phyloP scores from a whole-genome alignment of 73 alveolate genomes.

The Symbiodinium pilosum region DNA sequence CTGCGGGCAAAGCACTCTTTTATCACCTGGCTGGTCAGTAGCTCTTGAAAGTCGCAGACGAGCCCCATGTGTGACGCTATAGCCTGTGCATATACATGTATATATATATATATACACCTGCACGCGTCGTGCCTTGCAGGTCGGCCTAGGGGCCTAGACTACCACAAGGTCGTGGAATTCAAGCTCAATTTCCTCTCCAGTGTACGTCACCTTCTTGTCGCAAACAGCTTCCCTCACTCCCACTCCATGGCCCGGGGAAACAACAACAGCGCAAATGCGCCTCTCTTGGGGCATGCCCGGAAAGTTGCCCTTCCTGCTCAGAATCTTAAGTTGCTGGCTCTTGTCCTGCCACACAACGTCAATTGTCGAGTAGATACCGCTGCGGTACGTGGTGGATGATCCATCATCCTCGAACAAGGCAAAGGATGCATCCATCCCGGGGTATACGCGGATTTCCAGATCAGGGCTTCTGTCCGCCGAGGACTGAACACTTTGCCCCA shows the following conservation, averaged over 20 bases:
- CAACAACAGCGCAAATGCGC: not conserved
- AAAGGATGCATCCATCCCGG: not conserved
- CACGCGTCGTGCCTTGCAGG: not conserved
- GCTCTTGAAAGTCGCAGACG: not conserved
- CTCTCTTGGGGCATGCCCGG: not conserved
- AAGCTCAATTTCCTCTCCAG: conserved; percentile 24
- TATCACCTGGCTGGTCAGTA: too few relatives aligned
- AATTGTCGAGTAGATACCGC: not conserved
- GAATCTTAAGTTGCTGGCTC: not conserved
- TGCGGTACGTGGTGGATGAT: conserved; percentile 29
- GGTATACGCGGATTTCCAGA: conserved; percentile 57
- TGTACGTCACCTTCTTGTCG: conserved; percentile 40
- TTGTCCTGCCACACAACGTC: not conserved
- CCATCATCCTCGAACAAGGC: conserved; percentile 43
- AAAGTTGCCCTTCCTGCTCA: not conserved
- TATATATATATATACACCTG: too few relatives aligned
- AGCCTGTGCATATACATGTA: not conserved
- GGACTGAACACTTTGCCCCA: conserved; percentile 24
- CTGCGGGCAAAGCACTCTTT: too few relatives aligned
- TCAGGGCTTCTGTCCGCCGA: conserved; percentile 14
- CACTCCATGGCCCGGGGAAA: conserved; percentile 24
- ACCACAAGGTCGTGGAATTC: too few relatives aligned
- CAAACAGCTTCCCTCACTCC: not conserved
- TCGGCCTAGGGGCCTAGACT: not conserved
- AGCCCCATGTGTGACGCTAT: not conserved